Evolutionary conservation across 257 asterid genomes (phyloP), one percentile per base, ranked within the genome.

Genomic region (Apocynum venetum): DNA sequence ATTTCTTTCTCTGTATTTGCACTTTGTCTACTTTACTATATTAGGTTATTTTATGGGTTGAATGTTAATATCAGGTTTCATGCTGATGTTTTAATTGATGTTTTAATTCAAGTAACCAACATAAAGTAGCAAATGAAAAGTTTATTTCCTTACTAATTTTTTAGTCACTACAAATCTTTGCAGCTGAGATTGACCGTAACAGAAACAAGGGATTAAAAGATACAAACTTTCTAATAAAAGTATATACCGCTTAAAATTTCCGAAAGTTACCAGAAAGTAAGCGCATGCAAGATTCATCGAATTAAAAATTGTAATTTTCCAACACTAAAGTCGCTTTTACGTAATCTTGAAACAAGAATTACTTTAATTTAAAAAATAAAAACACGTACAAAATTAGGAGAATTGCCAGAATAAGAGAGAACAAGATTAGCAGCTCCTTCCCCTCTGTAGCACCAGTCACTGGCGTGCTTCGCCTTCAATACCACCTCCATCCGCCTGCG

Each of bases 361-460:
- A 66, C n/a, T 25, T 11, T 9, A 3, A 71, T 31, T 17, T 3
- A 10, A 4, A 68, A 35, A 12, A 25, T 11, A 40, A 13, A 59
- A 78, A 76, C 1, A 75, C 83, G 35, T 85, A 94, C 98, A 83
- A 93, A 93, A 65, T 77, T 74, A 40, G 98, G 90, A 76, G 92
- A 82, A 77, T 77, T 83, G 75, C 99, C 99, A 74, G 85, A 84
- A 79, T 95, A 93, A 59, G 94, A 87, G 76, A 95, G 96, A 86
- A 95, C 91, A 76, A 95, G 86, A 85, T 95, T 93, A 51, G 87
- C 89, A 59, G 94, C 97, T 74, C 99, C 99, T 86, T 93, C 99
- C 69, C 98, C 99, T 87, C 96, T 91, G 51, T 96, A 96, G 80
- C 85, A 76, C 98, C 99, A 96, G 52, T 96, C 97, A 57, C 71